phyloP scores from a whole-genome alignment of 2,329 filamentous ascomycete genomes.

The Stagonosporopsis chrysanthemi region DNA sequence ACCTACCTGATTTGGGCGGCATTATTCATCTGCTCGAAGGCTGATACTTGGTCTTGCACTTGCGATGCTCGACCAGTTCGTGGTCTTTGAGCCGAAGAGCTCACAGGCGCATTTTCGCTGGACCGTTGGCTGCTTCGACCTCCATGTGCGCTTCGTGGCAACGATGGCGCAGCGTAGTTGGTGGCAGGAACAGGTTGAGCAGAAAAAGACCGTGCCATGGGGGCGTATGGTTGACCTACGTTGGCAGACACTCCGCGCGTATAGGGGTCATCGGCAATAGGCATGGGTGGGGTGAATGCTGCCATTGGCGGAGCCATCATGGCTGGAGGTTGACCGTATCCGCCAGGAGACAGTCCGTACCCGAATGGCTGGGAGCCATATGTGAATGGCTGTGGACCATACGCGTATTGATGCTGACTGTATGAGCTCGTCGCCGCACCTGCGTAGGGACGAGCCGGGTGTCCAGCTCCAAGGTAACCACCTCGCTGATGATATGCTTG shows the following conservation, averaged over 20 bases:
- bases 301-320: background rate
- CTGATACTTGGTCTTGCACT: constrained; percentile 27
- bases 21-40: constrained; percentile 26
- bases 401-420: background rate
- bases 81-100: constrained; percentile 1
- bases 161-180: background rate
- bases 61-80: constrained; percentile 11
- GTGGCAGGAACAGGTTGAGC: background rate
- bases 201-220: background rate
- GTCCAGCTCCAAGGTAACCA: background rate
- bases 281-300: background rate
- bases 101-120: constrained; percentile 33
- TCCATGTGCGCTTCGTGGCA: constrained; percentile 10
- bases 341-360: background rate
- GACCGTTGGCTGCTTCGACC: constrained; percentile 26
- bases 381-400: background rate
- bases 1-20: constrained; percentile 16
- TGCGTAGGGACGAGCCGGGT: background rate
- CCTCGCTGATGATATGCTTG: constrained; percentile 2
- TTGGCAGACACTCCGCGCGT: constrained; percentile 11
- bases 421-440: background rate
- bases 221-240: background rate
- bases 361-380: background rate
- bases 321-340: background rate
- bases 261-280: constrained; percentile 19